Evolutionary conservation across 305 asterid genomes (phyloP), one percentile per base, ranked within the genome.

Genomic region (Petunia hybrid): DNA sequence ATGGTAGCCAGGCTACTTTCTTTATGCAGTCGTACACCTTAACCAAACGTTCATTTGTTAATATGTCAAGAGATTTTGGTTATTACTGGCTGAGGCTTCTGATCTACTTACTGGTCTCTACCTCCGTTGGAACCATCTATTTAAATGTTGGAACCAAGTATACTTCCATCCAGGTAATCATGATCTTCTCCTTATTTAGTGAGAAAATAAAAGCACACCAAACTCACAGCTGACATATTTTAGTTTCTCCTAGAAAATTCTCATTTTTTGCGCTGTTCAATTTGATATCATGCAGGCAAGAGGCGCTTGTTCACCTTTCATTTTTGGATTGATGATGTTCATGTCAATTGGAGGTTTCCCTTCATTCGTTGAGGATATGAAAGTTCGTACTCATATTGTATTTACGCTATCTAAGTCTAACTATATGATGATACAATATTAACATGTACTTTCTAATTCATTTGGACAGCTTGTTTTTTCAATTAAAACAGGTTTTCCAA

Each of bases 281-380:
- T 22, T 8, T 4, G 0, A 1, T 2, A 43, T 60, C 78, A 77
- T 66, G 67, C 92, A 94, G 98, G 99, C 99, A 38, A 89, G 99
- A 79, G 96, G 97, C 4, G 98, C 99, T 0, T 95, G 97, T 38
- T 97, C 98, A 1, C 88, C 98, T 60, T 95, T 95, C 69, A 95
- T 95, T 51, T 94, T 93, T 59, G 99, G 99, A 22, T 95, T 95
- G 64, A 97, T 95, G 13, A 95, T 98, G 16, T 95, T 95, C 81
- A 95, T 95, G 99, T 94, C 99, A 14, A 95, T 95, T 9, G 99
- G 99, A 55, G 99, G 99, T 36, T 95, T 95, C 38, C 99, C 99
- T 74, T 95, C 97, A 0, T 95, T 94, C 43, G 99, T 94, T 77
- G 98, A 95, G 89, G 98, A 95, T 70, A 95, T 94, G 99, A 95